phyloP scores from a whole-genome alignment of 1,284 basidiomycete genomes.

The Rhodotorula mucilaginosa region DNA sequence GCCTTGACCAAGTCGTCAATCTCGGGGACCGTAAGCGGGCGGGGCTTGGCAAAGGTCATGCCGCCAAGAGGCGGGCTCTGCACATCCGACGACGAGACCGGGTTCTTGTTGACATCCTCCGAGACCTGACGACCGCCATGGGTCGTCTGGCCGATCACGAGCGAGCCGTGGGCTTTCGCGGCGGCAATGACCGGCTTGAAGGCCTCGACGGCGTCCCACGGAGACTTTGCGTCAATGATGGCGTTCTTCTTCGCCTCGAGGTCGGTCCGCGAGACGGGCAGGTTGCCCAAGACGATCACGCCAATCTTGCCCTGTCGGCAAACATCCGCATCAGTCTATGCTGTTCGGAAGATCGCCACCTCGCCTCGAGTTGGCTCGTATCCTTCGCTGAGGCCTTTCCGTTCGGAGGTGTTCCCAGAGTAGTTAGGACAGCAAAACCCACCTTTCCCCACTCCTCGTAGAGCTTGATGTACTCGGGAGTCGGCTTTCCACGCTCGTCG shows the following conservation, averaged over 20 bases:
- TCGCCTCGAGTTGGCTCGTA: too few species aligned
- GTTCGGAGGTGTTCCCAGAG: too few species aligned
- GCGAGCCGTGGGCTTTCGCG: slow-evolving; percentile 51
- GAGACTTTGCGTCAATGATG: slow-evolving; percentile 43
- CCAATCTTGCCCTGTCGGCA: slow-evolving; percentile 44
- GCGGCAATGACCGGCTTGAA: slow-evolving; percentile 49
- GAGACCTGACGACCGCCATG: slow-evolving; percentile 52
- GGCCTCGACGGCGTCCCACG: slow-evolving; percentile 46
- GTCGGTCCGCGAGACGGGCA: slow-evolving; percentile 33
- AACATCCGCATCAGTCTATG: too few species aligned
- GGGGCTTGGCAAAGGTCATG: slow-evolving; percentile 48
- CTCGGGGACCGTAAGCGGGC: slow-evolving; percentile 44
- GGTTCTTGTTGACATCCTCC: slow-evolving; percentile 43
- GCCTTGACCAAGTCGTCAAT: slow-evolving; percentile 50
- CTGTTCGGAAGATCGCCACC: too few species aligned
- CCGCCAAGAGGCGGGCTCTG: slow-evolving; percentile 42
- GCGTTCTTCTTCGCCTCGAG: slow-evolving; percentile 47
- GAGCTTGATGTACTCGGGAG: slow-evolving; percentile 43
- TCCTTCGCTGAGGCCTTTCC: too few species aligned
- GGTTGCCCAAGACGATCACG: slow-evolving; percentile 45
- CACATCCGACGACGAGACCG: slow-evolving; percentile 48
- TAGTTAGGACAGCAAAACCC: neutral
- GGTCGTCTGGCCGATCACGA: slow-evolving; percentile 53
- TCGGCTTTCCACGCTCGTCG: slow-evolving; percentile 44
- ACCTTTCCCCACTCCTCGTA: slow-evolving; percentile 48